Evolutionary conservation across 2,329 filamentous ascomycete genomes (phyloP).

Genomic region (Teratosphaeria nubilosa): DNA sequence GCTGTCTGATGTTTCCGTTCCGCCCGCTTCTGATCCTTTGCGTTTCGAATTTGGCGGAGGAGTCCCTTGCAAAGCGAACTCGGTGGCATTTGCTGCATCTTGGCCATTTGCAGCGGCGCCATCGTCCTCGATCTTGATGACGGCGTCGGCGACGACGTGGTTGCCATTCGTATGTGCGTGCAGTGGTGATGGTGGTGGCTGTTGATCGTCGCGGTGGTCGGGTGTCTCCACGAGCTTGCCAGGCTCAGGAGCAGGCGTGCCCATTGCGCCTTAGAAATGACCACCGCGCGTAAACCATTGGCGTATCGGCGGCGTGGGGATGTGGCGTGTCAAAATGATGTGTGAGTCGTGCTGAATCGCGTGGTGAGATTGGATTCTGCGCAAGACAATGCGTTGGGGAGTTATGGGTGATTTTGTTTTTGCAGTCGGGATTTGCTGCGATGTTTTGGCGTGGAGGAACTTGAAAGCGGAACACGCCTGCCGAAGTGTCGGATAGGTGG

Average conservation of each 20-base stretch:
- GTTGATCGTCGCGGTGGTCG: constrained; percentile 1
- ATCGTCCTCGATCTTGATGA: constrained; percentile 1
- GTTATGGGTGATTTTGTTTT: constrained; percentile 14
- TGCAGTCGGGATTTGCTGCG: background rate
- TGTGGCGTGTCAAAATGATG: constrained; percentile 7
- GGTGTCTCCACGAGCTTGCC: background rate
- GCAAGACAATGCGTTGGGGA: constrained; percentile 18
- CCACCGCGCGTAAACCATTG: constrained; percentile 11
- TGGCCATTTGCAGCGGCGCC: background rate
- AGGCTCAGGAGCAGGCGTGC: constrained; percentile 1
- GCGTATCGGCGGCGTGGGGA: constrained; percentile 1
- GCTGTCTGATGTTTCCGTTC: background rate
- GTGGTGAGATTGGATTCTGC: constrained; percentile 24
- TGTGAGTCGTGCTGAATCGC: constrained; percentile 5
- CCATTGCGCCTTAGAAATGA: constrained; percentile 1
- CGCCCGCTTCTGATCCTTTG: constrained; percentile 17
- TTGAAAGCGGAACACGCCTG: constrained; percentile 2
- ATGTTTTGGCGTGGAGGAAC: background rate
- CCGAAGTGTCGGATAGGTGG: background rate
- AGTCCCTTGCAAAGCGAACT: constrained; percentile 14
- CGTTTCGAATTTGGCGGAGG: constrained; percentile 20
- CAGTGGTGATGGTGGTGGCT: background rate
- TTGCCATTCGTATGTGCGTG: background rate
- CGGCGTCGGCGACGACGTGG: background rate
- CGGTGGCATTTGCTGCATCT: constrained; percentile 5